These are phyloP conservation scores for Fraxinus floribunda DNA, from an alignment of 305 asterid genomes.

Conservation along the genomic window DNA sequence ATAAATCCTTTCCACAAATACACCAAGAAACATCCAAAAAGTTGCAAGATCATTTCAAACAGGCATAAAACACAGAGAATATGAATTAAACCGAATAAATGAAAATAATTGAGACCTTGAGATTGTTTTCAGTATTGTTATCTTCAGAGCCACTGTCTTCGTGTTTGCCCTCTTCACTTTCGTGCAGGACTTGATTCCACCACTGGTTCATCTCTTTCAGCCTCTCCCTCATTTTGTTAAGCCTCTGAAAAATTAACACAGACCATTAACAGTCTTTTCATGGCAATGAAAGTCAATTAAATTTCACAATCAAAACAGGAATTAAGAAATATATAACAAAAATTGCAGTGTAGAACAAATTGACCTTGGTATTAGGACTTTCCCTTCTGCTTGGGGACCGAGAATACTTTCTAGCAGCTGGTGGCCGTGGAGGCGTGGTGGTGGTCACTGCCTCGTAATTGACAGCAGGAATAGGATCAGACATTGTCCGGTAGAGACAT, in stretches of 20 bases:
- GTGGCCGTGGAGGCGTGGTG: constrained; percentile 33
- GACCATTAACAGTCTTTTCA: not conserved
- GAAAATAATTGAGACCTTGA: constrained; percentile 18
- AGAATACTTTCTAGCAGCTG: not conserved
- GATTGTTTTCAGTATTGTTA: constrained; percentile 3
- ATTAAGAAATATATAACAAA: not conserved
- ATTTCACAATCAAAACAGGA: not conserved
- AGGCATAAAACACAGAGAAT: not conserved
- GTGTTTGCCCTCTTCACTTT: constrained; percentile 31
- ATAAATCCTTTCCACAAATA: not conserved
- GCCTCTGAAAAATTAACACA: constrained; percentile 27
- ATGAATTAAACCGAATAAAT: not conserved
- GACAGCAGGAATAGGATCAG: constrained; percentile 38
- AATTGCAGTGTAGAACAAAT: not conserved
- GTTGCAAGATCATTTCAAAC: not conserved
- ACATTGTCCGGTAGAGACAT: constrained; percentile 32
- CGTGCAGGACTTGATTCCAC: constrained; percentile 37
- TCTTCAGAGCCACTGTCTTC: constrained; percentile 7
- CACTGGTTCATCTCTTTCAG: constrained; percentile 42
- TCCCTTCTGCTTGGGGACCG: constrained; percentile 30
- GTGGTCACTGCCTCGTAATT: not conserved
- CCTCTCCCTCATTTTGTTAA: constrained; percentile 35
- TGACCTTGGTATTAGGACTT: constrained; percentile 32
- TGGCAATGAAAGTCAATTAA: not conserved
- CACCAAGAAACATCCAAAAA: not conserved